These are phyloP conservation scores for Rutstroemia sp. DNA, from an alignment of 2,329 filamentous ascomycete species.

Conservation along the genomic window DNA sequence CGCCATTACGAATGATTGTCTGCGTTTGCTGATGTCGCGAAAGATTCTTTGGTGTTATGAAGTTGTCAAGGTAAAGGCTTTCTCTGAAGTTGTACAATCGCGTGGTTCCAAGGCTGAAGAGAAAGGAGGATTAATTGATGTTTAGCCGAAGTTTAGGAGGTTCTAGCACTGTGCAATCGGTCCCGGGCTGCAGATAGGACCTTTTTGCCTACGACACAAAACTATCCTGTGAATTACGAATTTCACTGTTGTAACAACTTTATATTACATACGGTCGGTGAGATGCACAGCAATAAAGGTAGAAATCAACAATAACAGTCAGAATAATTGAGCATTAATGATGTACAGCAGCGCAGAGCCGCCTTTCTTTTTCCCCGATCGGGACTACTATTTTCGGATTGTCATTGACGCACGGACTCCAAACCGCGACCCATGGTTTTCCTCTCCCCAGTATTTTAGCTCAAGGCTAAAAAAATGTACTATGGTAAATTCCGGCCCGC, in stretches of 20 bases:
- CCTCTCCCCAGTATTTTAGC: background rate
- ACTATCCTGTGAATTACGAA: no score
- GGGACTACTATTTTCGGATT: background rate
- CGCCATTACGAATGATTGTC: slow-evolving; percentile 27
- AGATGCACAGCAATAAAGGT: no score
- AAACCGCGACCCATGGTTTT: background rate
- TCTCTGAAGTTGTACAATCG: slow-evolving; percentile 2
- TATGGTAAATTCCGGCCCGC: background rate
- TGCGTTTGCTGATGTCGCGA: background rate
- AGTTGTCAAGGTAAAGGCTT: background rate
- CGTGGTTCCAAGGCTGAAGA: background rate
- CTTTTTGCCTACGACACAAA: no score
- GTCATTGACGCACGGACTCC: background rate
- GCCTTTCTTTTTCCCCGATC: no score
- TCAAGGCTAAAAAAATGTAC: slow-evolving; percentile 7
- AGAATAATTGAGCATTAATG: no score
- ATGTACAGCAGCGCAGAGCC: no score
- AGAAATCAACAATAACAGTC: no score
- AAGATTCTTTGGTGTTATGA: background rate
- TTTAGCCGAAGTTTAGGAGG: slow-evolving; percentile 7
- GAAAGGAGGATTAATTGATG: slow-evolving; percentile 10
- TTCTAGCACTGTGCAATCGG: no score
- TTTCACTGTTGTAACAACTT: no score
- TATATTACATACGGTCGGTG: no score
- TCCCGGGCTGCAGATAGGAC: no score